Base-by-base conservation (phyloP, 2,329 filamentous ascomycete species). In the Trematosphaeria pertusa region DNA sequence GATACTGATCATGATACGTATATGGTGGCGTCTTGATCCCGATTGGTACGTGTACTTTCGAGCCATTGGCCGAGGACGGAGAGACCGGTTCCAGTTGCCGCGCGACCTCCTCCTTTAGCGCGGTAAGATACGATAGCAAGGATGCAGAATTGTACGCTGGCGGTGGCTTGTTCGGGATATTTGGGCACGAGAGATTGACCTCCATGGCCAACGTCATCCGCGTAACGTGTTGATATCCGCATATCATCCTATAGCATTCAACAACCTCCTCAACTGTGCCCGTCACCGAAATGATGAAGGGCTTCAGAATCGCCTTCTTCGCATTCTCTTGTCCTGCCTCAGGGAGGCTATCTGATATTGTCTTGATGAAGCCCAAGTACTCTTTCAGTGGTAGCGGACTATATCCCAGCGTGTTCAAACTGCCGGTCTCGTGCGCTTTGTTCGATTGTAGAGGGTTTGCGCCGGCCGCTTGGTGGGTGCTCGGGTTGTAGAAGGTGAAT, bases 1-100 rank as follows among this genome's bases (percentile, higher is more conserved):
- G 64, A 63, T 87, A 92, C 62, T 92, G 84, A 0, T 78, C 82
- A 0, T 79, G 72, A 62, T 91, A 83, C 0, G 88, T 92, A 59
- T 90, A 92, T 0, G 89, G 89, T 4, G 89, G 88, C 1, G 84
- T 86, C 64, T 93, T 93, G 54, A 92, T 76, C 0, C 88, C 89
- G 33, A 84, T 73, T 0, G 75, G 73, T 0, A 84, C 70, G 28
- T 63, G 55, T 0, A 43, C 37, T 3, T 50, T 52, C 6, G 54
- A 50, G 22, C 49, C 34, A 56, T 44, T 21, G 18, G 24, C 24
- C 7, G 12, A 12, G 7, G 50, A 45, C 18, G 46, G 5, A 12
- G 43, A 2, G 3, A 47, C 17, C 19, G 48, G 42, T 15, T 52
- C 37, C 19, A 55, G 18, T 28, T 61, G 52, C 5, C 28, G 37